Evolutionary conservation across 2,329 filamentous ascomycete genomes (phyloP).

Genomic region (Colletotrichum euphorbiae): DNA sequence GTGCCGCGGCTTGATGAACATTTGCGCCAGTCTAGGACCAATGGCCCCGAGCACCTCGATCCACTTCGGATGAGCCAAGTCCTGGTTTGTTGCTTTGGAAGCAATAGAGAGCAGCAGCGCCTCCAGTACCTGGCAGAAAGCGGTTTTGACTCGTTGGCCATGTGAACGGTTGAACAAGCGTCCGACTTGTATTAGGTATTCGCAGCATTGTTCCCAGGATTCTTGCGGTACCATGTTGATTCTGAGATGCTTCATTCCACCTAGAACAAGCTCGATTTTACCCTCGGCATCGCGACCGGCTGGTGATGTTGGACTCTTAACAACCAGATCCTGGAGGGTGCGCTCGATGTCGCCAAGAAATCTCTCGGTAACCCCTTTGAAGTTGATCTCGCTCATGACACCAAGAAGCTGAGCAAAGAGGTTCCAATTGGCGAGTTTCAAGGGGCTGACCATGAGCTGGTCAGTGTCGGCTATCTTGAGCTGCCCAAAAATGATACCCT

Average conservation of each 20-base stretch:
- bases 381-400: slow-evolving; percentile 96
- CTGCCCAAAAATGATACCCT: slow-evolving; percentile 97
- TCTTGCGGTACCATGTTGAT: slow-evolving; percentile 79
- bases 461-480: slow-evolving; percentile 90
- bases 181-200: slow-evolving; percentile 85
- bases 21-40: slow-evolving; percentile 81
- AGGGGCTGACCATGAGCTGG: slow-evolving; percentile 78
- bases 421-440: slow-evolving; percentile 95
- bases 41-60: slow-evolving; percentile 84
- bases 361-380: slow-evolving; percentile 82
- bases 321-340: slow-evolving; percentile 79
- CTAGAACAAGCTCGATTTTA: slow-evolving; percentile 86
- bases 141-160: slow-evolving; percentile 89
- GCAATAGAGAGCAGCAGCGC: slow-evolving; percentile 89
- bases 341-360: slow-evolving; percentile 85
- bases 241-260: slow-evolving; percentile 90
- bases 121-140: slow-evolving; percentile 93
- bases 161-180: slow-evolving; percentile 87
- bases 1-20: slow-evolving; percentile 92
- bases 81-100: slow-evolving; percentile 78
- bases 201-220: slow-evolving; percentile 87
- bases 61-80: slow-evolving; percentile 87
- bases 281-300: slow-evolving; percentile 77
- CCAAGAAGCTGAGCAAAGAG: slow-evolving; percentile 93
- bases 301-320: slow-evolving; percentile 71